Evolutionary conservation across 441 rosid species (phyloP), one percentile per base, ranked within the genome.

Genomic region (Arabidopsis hybrid): DNA sequence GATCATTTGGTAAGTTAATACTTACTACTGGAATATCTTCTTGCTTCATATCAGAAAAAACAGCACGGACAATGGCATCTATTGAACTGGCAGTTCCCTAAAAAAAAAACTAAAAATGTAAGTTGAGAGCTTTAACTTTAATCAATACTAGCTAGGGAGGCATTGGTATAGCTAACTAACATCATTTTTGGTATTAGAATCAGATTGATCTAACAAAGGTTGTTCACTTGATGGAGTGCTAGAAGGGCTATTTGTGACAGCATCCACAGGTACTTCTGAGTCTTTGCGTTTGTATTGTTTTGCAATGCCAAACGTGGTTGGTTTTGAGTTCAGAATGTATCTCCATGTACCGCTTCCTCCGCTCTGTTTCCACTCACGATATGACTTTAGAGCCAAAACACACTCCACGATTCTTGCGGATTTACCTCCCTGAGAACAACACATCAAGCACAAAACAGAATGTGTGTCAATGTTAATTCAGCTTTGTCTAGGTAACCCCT

Each of bases 1-100:
- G 16, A 5, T 61, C 69, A 36, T 55, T 11, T 36, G 16, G 31
- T 69, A 59, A 46, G 69, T 14, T 55, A 67, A 71, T 67, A 57
- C 90, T 82, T 83, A 95, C 99, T 60, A 53, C 52, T 18, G 96
- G 96, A 74, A 95, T 79, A 68, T 95, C 99, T 77, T 95, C 97
- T 75, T 87, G 90, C 38, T 78, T 91, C 83, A 64, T 86, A 56
- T 84, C 89, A 18, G 89, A 78, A 65, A 95, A 85, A 50, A 79
- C 83, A 21, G 91, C 79, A 7, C 85, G 93, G 68, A 95, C 88
- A 65, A 92, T 81, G 74, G 63, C 64, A 50, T 78, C 82, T 76
- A 95, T 47, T 38, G 94, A 85, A 80, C 71, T 72, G 35, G 76
- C 73, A 4, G 68, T 68, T 70, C 68, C 85, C 98, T 95, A 84